Conservation (phyloP, 2,329 filamentous ascomycete genomes). For the Mollisia scopiformis region DNA sequence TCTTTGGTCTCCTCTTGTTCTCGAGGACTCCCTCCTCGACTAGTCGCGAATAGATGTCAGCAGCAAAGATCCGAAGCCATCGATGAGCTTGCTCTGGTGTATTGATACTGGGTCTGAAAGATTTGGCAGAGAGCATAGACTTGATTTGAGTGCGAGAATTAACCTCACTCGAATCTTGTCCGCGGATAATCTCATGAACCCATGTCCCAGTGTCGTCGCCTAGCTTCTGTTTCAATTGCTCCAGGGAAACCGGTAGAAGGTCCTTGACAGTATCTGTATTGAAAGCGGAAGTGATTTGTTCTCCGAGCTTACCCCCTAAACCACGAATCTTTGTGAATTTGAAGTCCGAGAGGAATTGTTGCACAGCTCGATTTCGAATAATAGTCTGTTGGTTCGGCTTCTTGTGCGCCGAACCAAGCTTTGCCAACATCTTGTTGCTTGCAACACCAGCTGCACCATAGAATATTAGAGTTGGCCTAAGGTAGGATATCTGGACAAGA, state of each 20-base stretch:
- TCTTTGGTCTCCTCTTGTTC: conserved; percentile 83
- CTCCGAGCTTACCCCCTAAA: conserved; percentile 92
- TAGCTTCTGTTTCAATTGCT: conserved; percentile 76
- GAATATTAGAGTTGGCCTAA: too few relatives aligned
- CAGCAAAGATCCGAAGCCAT: conserved; percentile 90
- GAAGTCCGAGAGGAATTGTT: conserved; percentile 78
- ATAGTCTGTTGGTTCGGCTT: conserved; percentile 96
- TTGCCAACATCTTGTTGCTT: conserved; percentile 92
- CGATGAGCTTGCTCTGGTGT: conserved; percentile 75
- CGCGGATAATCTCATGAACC: conserved; percentile 84
- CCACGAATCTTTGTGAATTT: conserved; percentile 96
- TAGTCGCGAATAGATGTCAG: conserved; percentile 87
- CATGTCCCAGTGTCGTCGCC: conserved; percentile 84
- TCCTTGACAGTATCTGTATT: conserved; percentile 79
- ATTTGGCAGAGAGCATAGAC: conserved; percentile 96
- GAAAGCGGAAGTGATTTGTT: conserved; percentile 81
- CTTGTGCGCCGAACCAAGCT: conserved; percentile 86
- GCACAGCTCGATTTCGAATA: conserved; percentile 82
- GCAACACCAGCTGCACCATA: conserved; percentile 84
- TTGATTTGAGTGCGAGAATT: conserved; percentile 93
- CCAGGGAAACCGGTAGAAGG: conserved; percentile 70
- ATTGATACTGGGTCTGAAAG: conserved; percentile 84
- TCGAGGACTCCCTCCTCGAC: conserved; percentile 90
- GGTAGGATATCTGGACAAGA: too few relatives aligned
- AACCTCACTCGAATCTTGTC: conserved; percentile 85